Percentiles rank a stretch among this genome's conserved stretches.
Conservation (phyloP, 2,329 filamentous ascomycete genomes). For the Calonectria fujianensis region DNA sequence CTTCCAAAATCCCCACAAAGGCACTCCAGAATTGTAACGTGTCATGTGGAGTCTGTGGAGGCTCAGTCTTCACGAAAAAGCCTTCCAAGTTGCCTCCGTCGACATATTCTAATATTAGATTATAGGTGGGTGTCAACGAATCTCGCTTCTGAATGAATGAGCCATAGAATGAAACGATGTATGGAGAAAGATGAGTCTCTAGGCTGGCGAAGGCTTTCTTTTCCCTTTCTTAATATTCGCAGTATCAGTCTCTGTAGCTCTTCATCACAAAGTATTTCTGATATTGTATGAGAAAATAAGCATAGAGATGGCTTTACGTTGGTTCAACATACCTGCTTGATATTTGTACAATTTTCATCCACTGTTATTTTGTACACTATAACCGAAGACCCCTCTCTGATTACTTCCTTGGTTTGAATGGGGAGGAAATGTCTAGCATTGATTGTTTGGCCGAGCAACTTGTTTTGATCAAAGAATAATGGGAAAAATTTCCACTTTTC, state of each 20-base stretch:
- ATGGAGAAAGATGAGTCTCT: background rate
- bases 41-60: background rate
- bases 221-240: background rate
- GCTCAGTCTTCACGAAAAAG: background rate
- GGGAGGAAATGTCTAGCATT: background rate
- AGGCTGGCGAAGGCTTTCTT: background rate
- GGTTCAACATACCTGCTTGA: background rate
- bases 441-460: background rate
- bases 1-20: background rate
- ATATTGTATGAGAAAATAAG: background rate
- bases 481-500: background rate
- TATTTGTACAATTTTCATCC: background rate
- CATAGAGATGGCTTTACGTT: no score
- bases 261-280: background rate
- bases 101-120: background rate
- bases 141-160: background rate
- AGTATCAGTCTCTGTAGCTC: background rate
- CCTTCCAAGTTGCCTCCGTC: background rate
- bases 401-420: background rate
- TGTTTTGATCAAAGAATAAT: background rate
- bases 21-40: background rate
- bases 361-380: background rate
- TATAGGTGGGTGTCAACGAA: background rate
- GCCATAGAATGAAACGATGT: background rate
- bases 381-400: background rate